These are phyloP conservation scores for Aspergillus luchuensis DNA, from an alignment of 2,329 filamentous ascomycete species.

Conservation along the genomic window DNA sequence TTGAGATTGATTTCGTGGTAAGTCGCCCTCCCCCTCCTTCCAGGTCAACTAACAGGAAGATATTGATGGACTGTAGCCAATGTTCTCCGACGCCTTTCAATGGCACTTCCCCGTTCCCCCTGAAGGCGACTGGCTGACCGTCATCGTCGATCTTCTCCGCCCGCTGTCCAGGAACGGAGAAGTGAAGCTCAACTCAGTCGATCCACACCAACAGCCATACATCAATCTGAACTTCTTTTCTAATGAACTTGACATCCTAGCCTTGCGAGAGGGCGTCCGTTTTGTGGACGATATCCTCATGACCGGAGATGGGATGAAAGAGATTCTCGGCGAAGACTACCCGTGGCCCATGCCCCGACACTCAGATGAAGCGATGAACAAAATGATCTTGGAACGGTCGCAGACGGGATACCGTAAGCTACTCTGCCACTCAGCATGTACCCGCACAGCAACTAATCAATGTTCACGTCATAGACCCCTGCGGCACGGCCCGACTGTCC, in stretches of 20 bases:
- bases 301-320: constrained; percentile 2
- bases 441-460: background rate
- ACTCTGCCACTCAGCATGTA: background rate
- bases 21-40: background rate
- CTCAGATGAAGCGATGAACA: constrained; percentile 5
- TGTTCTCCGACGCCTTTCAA: constrained; percentile 5
- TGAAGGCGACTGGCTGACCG: constrained; percentile 2
- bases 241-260: constrained; percentile 3
- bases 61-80: background rate
- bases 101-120: constrained; percentile 3
- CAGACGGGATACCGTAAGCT: constrained; percentile 3
- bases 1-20: constrained; percentile 6
- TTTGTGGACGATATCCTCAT: constrained; percentile 2
- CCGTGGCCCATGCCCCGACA: constrained; percentile 5
- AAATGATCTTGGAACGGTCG: background rate
- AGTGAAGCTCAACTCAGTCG: constrained; percentile 3
- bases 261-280: background rate
- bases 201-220: background rate
- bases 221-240: constrained; percentile 6
- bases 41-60: too few species aligned
- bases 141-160: constrained; percentile 6
- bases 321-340: background rate
- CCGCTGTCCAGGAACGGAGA: constrained; percentile 2
- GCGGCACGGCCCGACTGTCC: constrained; percentile 3
- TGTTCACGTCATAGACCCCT: background rate